Conservation (phyloP, 805 yeast species). For the Saccharomycopsis fodiens region DNA sequence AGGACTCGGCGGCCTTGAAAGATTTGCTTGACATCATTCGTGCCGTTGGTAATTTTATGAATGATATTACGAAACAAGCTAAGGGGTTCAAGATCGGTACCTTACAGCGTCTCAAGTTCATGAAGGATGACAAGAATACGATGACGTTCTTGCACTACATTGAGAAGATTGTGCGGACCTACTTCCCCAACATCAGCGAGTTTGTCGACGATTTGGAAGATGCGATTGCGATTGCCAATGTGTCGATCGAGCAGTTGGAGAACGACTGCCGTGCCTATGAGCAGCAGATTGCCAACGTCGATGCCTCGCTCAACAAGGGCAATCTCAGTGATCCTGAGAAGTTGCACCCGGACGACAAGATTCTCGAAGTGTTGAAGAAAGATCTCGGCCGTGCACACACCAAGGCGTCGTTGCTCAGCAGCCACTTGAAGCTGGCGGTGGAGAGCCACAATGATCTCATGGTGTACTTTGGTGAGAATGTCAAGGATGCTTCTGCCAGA, state of each 20-base stretch:
- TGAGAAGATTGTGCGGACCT: constrained; percentile 56
- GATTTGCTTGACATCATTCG: constrained; percentile 57
- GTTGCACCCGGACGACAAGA: constrained; percentile 61
- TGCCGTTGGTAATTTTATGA: constrained; percentile 75
- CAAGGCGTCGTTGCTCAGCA: constrained; percentile 41
- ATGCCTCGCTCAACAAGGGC: constrained; percentile 50
- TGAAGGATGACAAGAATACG: constrained; percentile 62
- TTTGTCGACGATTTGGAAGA: constrained; percentile 55
- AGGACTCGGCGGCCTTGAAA: constrained; percentile 45
- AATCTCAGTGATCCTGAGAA: constrained; percentile 53
- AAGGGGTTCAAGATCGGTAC: constrained; percentile 66
- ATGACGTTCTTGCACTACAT: constrained; percentile 70
- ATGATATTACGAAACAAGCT: constrained; percentile 59
- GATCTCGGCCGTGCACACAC: constrained; percentile 47
- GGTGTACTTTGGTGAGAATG: constrained; percentile 69
- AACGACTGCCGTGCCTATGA: constrained; percentile 51
- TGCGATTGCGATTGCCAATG: constrained; percentile 47
- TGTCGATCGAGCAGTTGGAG: constrained; percentile 55
- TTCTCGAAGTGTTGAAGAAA: constrained; percentile 47
- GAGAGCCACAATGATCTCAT: constrained; percentile 49
- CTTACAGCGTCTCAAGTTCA: constrained; percentile 58
- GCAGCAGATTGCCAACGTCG: constrained; percentile 42
- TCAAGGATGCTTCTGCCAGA: constrained; percentile 41
- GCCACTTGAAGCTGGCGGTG: constrained; percentile 43
- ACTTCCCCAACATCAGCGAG: constrained; percentile 55